Conservation (phyloP, 805 yeast genomes). For the Suhomyces xylopsoci region DNA sequence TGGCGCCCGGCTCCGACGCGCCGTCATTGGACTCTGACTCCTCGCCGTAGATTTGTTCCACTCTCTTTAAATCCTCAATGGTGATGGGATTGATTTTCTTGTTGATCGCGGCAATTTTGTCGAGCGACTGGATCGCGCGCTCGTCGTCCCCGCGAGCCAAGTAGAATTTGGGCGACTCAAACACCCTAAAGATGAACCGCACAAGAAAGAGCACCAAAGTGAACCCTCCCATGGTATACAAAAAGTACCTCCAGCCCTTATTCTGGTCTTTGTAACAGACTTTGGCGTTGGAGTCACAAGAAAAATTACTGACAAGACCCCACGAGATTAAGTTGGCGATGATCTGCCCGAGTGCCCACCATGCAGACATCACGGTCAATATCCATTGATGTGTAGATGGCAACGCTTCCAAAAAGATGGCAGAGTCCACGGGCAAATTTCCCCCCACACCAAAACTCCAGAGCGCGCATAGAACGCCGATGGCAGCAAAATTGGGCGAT, state of each 20-base stretch:
- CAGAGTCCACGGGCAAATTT: slow-evolving; percentile 23
- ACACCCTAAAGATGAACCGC: slow-evolving; percentile 38
- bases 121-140: slow-evolving; percentile 43
- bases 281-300: slow-evolving; percentile 35
- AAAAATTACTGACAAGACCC: slow-evolving; percentile 51
- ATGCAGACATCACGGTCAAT: slow-evolving; percentile 19
- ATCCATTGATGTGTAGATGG: slow-evolving; percentile 23
- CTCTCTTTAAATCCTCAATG: slow-evolving; percentile 41
- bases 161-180: slow-evolving; percentile 56
- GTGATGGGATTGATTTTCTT: slow-evolving; percentile 40
- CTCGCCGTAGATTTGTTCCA: slow-evolving; percentile 32
- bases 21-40: neutral
- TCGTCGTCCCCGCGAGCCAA: slow-evolving; percentile 51
- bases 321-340: slow-evolving; percentile 51
- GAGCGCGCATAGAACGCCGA: slow-evolving; percentile 19
- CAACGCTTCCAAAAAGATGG: slow-evolving; percentile 24
- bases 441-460: slow-evolving; percentile 30
- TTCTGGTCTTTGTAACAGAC: slow-evolving; percentile 44
- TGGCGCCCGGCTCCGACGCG: slow-evolving; percentile 10
- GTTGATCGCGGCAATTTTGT: slow-evolving; percentile 47
- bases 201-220: slow-evolving; percentile 36
- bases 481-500: slow-evolving; percentile 20
- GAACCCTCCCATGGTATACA: slow-evolving; percentile 47
- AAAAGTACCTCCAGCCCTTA: slow-evolving; percentile 61
- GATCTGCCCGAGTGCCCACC: slow-evolving; percentile 65